Base-by-base conservation (phyloP, 371 early-diverging fungal species). In the Chytridium lagenaria region DNA sequence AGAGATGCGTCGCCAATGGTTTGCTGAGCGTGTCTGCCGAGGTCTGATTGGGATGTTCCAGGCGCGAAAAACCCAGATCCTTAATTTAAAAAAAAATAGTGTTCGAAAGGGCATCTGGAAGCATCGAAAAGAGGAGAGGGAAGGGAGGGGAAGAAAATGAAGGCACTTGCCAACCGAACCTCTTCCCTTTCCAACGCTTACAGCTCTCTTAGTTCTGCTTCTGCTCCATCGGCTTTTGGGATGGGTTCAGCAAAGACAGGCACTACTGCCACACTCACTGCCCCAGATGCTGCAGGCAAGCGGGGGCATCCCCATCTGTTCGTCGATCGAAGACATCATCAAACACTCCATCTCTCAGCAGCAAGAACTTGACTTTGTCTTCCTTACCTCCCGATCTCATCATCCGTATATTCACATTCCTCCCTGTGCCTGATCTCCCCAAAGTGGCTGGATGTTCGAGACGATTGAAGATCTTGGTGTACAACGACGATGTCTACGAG, bases 301-400 rank as follows among this genome's bases (percentile, higher is more conserved):
- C 23, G 10, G 55, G 16, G 26, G 5, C 23, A 7, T 26, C 55
- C 23, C 10, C 55, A 28, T 55, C 55, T 28, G 30, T 28, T 5
- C 10, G 55, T 7, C 10, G 55, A 16, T 16, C 55, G 26, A 55
- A 55, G 26, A 16, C 19, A 55, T 63, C 63, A 2, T 12, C 34
- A 19, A 26, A 30, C 71, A 37, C 67, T 26, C 31, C 19, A 59
- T 5, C 50, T 30, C 2, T 50, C 69, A 36, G 50, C 50, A 50
- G 71, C 70, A 30, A 76, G 73, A 57, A 67, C 70, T 44, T 78
- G 15, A 64, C 72, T 34, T 65, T 85, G 34, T 55, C 76, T 19
- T 73, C 80, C 2, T 81, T 85, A 0, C 86, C 86, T 1, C 86
- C 86, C 34, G 86, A 85, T 69, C 73, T 85, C 37, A 65, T 85